These are phyloP conservation scores for Ichthyophthirius multifiliis DNA, from an alignment of 169 alveolate species.

Conservation along the genomic window DNA sequence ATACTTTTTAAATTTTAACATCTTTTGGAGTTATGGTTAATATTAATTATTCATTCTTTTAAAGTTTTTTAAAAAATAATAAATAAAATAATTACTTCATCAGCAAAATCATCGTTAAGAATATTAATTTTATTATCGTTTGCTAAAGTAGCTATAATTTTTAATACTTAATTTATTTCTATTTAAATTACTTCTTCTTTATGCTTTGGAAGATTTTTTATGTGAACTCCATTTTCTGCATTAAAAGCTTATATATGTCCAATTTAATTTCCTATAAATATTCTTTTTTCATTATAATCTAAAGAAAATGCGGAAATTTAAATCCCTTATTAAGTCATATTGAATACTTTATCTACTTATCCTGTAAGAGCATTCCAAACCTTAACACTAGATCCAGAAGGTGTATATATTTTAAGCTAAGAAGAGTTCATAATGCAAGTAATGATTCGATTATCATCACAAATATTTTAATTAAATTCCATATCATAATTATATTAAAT, in stretches of 20 bases:
- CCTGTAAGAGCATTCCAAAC: conserved; percentile 77
- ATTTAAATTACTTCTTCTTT: conserved; percentile 56
- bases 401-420: background rate
- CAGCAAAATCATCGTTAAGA: conserved; percentile 58
- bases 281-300: conserved; percentile 65
- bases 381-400: conserved; percentile 58
- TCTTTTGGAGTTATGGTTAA: background rate
- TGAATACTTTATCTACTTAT: conserved; percentile 52
- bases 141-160: conserved; percentile 49
- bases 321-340: conserved; percentile 31
- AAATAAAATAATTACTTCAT: too few species aligned
- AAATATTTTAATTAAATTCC: conserved; percentile 68
- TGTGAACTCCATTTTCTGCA: conserved; percentile 72
- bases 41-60: conserved; percentile 43
- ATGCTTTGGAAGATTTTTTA: conserved; percentile 63
- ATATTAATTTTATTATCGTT: conserved; percentile 63
- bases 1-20: background rate
- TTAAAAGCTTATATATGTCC: conserved; percentile 62
- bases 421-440: background rate
- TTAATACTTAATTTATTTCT: conserved; percentile 52
- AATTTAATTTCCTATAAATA: conserved; percentile 68
- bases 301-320: conserved; percentile 67
- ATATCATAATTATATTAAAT: conserved; percentile 70
- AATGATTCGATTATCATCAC: conserved; percentile 55
- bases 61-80: conserved; percentile 48